These are phyloP conservation scores for Backusella circina DNA, from an alignment of 192 early-diverging fungal genomes.

Conservation along the genomic window DNA sequence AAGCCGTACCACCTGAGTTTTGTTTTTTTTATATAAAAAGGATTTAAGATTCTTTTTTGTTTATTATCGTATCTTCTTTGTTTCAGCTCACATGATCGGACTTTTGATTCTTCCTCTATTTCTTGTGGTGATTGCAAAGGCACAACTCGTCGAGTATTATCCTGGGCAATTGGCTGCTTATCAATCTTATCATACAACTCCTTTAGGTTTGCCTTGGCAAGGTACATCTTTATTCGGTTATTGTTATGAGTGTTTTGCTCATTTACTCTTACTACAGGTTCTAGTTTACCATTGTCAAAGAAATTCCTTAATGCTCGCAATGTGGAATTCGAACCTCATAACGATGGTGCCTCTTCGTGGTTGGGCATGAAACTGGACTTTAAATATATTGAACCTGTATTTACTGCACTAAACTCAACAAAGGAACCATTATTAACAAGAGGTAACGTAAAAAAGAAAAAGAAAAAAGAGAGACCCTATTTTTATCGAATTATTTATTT, in stretches of 20 bases:
- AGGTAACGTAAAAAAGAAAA: not conserved
- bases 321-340: slow-evolving; percentile 3
- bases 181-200: not conserved
- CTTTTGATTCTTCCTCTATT: not conserved
- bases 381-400: slow-evolving; percentile 47
- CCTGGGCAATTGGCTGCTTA: not conserved
- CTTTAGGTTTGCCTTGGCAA: slow-evolving; percentile 11
- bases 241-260: too few species aligned
- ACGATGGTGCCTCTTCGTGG: slow-evolving; percentile 28
- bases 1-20: not conserved
- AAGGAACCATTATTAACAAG: slow-evolving; percentile 29
- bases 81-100: not conserved
- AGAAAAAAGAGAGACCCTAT: not conserved
- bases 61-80: not conserved
- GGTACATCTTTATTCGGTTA: not conserved
- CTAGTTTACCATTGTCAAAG: not conserved
- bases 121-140: not conserved
- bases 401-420: slow-evolving; percentile 46
- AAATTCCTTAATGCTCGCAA: slow-evolving; percentile 10
- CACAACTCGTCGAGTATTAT: not conserved
- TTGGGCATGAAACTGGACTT: slow-evolving; percentile 60
- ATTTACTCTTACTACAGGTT: slow-evolving; percentile 3
- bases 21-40: not conserved
- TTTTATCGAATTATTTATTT: too few species aligned
- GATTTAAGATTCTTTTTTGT: not conserved